These are phyloP conservation scores for Pyrenula aspistea DNA, from an alignment of 495 filamentous ascomycete species.

Conservation along the genomic window DNA sequence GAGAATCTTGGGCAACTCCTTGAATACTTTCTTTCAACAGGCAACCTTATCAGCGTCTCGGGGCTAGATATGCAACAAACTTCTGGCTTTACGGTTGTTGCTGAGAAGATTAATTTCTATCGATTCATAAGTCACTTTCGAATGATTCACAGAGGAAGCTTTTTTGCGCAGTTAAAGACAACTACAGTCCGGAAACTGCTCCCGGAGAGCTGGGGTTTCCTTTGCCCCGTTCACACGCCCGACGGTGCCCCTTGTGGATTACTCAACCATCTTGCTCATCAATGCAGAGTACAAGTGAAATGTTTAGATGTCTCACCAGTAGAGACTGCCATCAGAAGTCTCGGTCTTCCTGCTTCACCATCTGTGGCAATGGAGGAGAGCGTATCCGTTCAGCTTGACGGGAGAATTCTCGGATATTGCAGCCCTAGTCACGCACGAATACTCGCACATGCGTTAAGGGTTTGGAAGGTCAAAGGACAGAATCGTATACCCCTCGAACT, in stretches of 20 bases:
- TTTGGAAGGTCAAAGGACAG: constrained; percentile 91
- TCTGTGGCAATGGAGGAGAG: constrained; percentile 67
- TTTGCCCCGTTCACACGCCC: constrained; percentile 95
- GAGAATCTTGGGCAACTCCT: constrained; percentile 77
- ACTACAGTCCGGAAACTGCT: constrained; percentile 91
- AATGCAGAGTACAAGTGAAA: constrained; percentile 76
- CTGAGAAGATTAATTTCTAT: constrained; percentile 98
- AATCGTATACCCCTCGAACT: constrained; percentile 73
- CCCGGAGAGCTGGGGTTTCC: constrained; percentile 94
- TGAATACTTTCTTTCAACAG: constrained; percentile 94
- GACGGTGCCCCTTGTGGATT: constrained; percentile 92
- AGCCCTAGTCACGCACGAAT: constrained; percentile 64
- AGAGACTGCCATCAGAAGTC: constrained; percentile 55
- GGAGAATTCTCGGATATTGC: constrained; percentile 81
- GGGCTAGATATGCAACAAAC: constrained; percentile 89
- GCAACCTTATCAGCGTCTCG: constrained; percentile 80
- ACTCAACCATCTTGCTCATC: constrained; percentile 90
- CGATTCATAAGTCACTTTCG: constrained; percentile 98
- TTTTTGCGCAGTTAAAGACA: constrained; percentile 95
- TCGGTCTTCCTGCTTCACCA: constrained; percentile 62
- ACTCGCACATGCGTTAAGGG: constrained; percentile 72
- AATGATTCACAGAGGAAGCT: constrained; percentile 97
- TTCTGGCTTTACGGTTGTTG: constrained; percentile 90
- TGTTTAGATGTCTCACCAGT: constrained; percentile 58
- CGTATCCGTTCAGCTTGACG: constrained; percentile 81